Base-by-base conservation (phyloP, 257 asterid genomes). In the Pogostemon cablin region DNA sequence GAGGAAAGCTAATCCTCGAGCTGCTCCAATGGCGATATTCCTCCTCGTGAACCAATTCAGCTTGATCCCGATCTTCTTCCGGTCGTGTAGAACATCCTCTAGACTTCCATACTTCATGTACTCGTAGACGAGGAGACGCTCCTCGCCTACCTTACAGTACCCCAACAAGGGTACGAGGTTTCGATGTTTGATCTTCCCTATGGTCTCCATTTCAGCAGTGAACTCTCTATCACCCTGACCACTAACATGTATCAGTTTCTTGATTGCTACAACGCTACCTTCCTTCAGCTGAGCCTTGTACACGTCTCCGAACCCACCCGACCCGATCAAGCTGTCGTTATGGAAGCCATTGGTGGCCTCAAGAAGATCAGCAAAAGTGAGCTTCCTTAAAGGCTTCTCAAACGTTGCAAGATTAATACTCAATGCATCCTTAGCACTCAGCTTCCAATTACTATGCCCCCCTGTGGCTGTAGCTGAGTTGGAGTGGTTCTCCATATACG, bases 131-230 rank as follows among this genome's bases (percentile, higher is more conserved):
- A 93, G 67, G 55, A 93, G 83, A 37, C 98, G 84, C 71, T 93
- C 98, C 4, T 93, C 98, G 0, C 91, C 90, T 3, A 93, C 96
- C 62, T 84, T 88, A 79, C 98, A 93, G 46, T 88, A 93, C 0
- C 98, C 98, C 25, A 93, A 67, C 5, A 93, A 81, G 0, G 98
- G 96, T 9, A 93, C 98, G 0, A 93, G 90, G 72, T 93, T 90
- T 44, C 96, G 84, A 49, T 93, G 97, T 76, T 93, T 93, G 57
- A 93, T 81, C 61, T 89, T 93, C 69, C 98, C 98, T 0, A 93
- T 93, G 1, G 98, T 93, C 76, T 93, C 97, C 98, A 93, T 93
- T 79, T 93, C 98, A 5, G 97, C 97, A 0, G 86, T 89, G 87
- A 93, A 93, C 68, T 93, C 98, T 0, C 95, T 74, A 46, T 93